Percentiles rank a stretch among this genome's conserved stretches.
Evolutionary conservation across 2,329 filamentous ascomycete species (phyloP).

Genomic region (Periconia digitata): DNA sequence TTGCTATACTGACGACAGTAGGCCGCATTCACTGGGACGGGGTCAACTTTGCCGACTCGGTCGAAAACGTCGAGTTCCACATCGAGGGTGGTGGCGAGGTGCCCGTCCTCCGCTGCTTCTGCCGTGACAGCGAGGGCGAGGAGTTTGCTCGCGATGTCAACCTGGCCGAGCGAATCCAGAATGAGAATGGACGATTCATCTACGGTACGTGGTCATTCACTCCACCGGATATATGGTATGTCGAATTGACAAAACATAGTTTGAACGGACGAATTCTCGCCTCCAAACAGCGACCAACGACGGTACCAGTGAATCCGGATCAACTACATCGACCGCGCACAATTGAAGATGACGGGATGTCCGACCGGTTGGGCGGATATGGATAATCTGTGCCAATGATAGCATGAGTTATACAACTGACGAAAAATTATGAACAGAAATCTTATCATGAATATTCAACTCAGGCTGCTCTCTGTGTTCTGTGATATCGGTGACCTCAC

Average conservation of each 20-base stretch:
- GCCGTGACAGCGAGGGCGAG: constrained; percentile 42
- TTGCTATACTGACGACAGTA: constrained; percentile 12
- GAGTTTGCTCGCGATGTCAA: constrained; percentile 54
- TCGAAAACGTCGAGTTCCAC: constrained; percentile 50
- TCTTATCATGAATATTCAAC: too few species aligned
- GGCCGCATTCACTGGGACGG: constrained; percentile 52
- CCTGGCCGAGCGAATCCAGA: constrained; percentile 57
- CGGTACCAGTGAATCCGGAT: background rate
- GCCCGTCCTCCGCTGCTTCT: constrained; percentile 56
- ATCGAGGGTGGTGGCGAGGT: constrained; percentile 55
- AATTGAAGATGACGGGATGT: background rate
- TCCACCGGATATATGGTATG: background rate
- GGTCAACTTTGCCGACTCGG: constrained; percentile 50
- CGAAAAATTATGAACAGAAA: too few species aligned
- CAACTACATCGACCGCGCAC: background rate
- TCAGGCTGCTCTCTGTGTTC: too few species aligned
- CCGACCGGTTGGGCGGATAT: background rate
- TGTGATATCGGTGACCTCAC: too few species aligned
- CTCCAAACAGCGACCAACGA: background rate
- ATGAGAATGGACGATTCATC: constrained; percentile 53
- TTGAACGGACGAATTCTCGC: background rate
- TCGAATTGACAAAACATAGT: background rate
- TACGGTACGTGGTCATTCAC: constrained; percentile 14
- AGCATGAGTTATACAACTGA: too few species aligned
- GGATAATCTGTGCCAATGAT: background rate